A percentile compares a stretch with the other conserved stretches of the same genome.
Evolutionary conservation across 495 filamentous ascomycete genomes (phyloP).

Genomic region (Terfezia boudieri): DNA sequence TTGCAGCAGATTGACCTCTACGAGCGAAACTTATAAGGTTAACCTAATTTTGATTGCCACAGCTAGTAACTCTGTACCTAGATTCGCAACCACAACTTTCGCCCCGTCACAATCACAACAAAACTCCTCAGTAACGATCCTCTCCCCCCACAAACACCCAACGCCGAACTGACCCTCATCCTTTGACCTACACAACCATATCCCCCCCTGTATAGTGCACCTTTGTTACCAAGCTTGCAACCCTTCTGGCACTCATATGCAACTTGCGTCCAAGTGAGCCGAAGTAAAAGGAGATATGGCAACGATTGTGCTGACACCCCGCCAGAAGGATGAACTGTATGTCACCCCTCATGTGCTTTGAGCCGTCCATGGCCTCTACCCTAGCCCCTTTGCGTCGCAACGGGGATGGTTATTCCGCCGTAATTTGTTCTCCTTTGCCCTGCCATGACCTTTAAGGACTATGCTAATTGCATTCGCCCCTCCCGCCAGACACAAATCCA

Average conservation of each 20-base stretch:
- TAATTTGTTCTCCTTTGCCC: not conserved
- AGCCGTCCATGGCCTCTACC: constrained; percentile 1
- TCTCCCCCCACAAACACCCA: too few species aligned
- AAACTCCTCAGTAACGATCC: too few species aligned
- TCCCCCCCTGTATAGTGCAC: not conserved
- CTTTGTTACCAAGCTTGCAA: not conserved
- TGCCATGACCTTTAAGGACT: not conserved
- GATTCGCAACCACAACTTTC: too few species aligned
- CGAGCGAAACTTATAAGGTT: too few species aligned
- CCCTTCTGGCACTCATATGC: not conserved
- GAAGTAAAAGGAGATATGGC: not conserved
- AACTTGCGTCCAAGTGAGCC: not conserved
- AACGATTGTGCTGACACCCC: constrained; percentile 16
- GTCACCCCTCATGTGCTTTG: constrained; percentile 3
- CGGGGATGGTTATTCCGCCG: too few species aligned
- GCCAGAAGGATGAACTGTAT: constrained; percentile 21
- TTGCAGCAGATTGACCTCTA: too few species aligned
- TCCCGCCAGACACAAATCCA: constrained; percentile 52
- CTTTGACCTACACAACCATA: too few species aligned
- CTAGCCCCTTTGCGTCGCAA: not conserved
- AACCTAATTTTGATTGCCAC: too few species aligned
- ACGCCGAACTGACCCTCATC: too few species aligned
- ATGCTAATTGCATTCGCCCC: not conserved
- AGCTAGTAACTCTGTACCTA: too few species aligned
- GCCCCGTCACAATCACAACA: too few species aligned